These are phyloP conservation scores for Euphorbia peplus DNA, from an alignment of 345 rosid genomes.

Conservation along the genomic window DNA sequence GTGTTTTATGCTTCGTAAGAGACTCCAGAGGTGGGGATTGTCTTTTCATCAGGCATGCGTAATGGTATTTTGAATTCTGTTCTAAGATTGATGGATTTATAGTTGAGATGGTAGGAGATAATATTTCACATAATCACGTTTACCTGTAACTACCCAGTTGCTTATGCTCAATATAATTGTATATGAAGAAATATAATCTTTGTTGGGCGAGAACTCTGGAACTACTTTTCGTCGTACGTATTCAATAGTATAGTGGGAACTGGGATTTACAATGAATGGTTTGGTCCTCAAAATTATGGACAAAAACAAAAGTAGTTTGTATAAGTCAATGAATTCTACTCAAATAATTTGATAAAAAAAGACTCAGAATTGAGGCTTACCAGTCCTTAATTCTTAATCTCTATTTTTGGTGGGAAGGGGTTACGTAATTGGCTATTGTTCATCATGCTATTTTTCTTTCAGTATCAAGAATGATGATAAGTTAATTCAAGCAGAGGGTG, in stretches of 20 bases:
- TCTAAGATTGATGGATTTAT: not conserved
- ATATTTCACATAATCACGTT: not conserved
- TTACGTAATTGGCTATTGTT: not conserved
- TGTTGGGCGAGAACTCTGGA: not conserved
- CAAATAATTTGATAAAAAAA: not conserved
- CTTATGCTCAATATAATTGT: not conserved
- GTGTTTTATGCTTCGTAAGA: conserved; percentile 88
- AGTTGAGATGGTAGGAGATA: not conserved
- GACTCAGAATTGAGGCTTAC: not conserved
- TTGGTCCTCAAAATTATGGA: not conserved
- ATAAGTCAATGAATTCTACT: not conserved
- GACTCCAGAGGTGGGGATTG: conserved; percentile 70
- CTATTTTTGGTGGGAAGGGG: not conserved
- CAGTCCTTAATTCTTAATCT: not conserved
- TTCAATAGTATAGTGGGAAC: not conserved
- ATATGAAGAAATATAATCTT: not conserved
- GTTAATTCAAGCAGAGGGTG: conserved; percentile 88
- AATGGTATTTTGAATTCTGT: not conserved
- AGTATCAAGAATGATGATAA: conserved; percentile 95
- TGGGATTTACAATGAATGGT: not conserved
- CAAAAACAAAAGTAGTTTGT: not conserved
- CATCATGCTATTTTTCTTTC: not conserved
- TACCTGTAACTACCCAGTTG: not conserved
- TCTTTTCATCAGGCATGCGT: not conserved
- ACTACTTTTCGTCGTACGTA: not conserved